Evolutionary conservation across 345 rosid species (phyloP).

Genomic region (Acer saccharum): DNA sequence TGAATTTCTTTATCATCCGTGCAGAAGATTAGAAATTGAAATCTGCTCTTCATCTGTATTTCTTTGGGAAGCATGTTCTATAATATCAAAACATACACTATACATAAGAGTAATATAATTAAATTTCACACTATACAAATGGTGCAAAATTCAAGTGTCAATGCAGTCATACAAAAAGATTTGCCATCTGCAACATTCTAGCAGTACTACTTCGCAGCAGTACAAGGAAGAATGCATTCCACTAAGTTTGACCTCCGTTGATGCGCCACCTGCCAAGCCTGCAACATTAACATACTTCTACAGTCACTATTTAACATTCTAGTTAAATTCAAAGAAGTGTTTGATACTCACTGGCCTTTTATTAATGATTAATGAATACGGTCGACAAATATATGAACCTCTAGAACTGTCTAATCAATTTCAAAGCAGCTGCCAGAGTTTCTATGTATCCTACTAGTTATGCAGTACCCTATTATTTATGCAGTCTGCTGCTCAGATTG

Average conservation of each 20-base stretch:
- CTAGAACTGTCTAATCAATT: not conserved
- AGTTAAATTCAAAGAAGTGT: not conserved
- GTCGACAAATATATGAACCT: not conserved
- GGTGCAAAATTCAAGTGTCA: not conserved
- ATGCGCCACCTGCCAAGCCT: conserved; percentile 51
- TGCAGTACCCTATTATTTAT: not conserved
- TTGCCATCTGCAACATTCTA: not conserved
- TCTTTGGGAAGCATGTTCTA: not conserved
- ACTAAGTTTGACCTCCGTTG: conserved; percentile 42
- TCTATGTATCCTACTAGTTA: not conserved
- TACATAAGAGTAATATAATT: not conserved
- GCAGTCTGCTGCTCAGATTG: not conserved
- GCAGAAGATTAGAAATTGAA: not conserved
- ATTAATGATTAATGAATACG: not conserved
- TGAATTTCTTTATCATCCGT: not conserved
- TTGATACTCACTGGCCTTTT: not conserved
- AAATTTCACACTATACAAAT: conserved; percentile 6
- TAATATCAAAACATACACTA: not conserved
- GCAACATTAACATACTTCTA: conserved; percentile 29
- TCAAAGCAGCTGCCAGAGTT: conserved; percentile 1
- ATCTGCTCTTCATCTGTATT: not conserved
- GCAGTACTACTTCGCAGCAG: conserved; percentile 30
- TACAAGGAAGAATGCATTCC: conserved; percentile 63
- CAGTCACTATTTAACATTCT: not conserved
- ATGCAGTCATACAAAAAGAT: not conserved